A percentile compares a stretch with the other conserved stretches of the same genome.
phyloP scores from a whole-genome alignment of 2,329 filamentous ascomycete species.

The Monilinia polystroma region DNA sequence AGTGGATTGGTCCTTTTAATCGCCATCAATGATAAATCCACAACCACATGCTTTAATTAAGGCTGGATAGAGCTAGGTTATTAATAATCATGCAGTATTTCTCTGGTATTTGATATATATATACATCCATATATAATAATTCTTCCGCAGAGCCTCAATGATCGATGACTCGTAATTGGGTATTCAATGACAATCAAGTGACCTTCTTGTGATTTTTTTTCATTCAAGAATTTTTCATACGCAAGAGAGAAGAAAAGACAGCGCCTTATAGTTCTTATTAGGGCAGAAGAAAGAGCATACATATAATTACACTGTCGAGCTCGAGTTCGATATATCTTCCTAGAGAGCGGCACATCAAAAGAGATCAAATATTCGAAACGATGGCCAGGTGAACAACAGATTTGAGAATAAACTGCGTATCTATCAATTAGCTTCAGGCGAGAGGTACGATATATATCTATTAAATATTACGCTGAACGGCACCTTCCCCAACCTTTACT shows the following conservation, averaged over 20 bases:
- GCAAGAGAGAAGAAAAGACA: background rate
- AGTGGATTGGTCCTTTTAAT: too few relatives aligned
- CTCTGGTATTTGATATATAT: background rate
- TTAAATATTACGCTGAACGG: background rate
- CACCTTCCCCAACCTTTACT: background rate
- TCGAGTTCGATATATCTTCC: background rate
- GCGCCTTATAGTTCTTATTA: background rate
- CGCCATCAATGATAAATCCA: too few relatives aligned
- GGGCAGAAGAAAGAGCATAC: background rate
- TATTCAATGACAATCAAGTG: background rate
- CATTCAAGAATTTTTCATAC: background rate
- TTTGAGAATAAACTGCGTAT: background rate
- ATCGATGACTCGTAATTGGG: background rate
- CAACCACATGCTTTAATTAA: too few relatives aligned
- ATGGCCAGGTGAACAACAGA: conserved; percentile 4
- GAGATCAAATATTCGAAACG: background rate
- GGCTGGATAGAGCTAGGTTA: background rate
- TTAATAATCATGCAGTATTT: background rate
- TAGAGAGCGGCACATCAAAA: background rate
- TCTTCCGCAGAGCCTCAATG: background rate
- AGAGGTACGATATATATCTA: background rate
- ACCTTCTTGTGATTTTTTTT: background rate
- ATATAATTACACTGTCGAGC: background rate
- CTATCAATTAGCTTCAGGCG: background rate
- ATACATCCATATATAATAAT: background rate